Base-by-base conservation (phyloP, 2,329 filamentous ascomycete genomes). In the Fusarium drepaniforme region DNA sequence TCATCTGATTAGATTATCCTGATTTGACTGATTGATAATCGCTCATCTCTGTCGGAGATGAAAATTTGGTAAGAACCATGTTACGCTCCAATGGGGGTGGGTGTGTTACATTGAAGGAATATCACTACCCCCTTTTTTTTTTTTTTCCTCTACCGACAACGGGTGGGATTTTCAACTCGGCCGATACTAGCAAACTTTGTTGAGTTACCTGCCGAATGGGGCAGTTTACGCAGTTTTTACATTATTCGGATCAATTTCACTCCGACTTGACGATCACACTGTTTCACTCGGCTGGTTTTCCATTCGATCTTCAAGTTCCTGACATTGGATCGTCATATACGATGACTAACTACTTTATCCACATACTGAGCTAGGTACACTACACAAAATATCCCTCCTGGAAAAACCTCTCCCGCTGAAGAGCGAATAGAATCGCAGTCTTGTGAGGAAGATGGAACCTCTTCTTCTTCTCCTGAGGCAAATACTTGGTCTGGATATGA, bases 401-500 rank as follows among this genome's bases (percentile, higher is more conserved):
- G 63, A 80, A 80, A 66, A 80, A 80, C 53, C 78, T 77, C 33
- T 80, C 77, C 56, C 78, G 71, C 57, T 78, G 76, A 18, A 80
- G 70, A 5, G 78, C 78, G 53, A 80, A 73, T 8, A 80, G 67
- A 63, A 80, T 75, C 8, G 78, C 70, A 38, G 76, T 80, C 75
- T 80, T 80, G 71, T 80, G 78, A 7, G 78, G 78, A 23, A 80
- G 60, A 62, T 80, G 75, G 70, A 80, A 79, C 0, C 77, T 70
- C 70, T 79, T 79, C 76, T 80, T 80, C 66, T 71, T 78, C 68
- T 80, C 78, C 53, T 74, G 70, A 21, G 78, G 78, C 53, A 80
- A 18, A 59, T 71, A 80, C 62, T 69, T 78, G 61, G 70, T 63
- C 53, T 80, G 78, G 21, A 80, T 78, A 8, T 77, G 59, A 5